Conservation (phyloP, 2,329 filamentous ascomycete species). For the Hirsutella rhossiliensis region DNA sequence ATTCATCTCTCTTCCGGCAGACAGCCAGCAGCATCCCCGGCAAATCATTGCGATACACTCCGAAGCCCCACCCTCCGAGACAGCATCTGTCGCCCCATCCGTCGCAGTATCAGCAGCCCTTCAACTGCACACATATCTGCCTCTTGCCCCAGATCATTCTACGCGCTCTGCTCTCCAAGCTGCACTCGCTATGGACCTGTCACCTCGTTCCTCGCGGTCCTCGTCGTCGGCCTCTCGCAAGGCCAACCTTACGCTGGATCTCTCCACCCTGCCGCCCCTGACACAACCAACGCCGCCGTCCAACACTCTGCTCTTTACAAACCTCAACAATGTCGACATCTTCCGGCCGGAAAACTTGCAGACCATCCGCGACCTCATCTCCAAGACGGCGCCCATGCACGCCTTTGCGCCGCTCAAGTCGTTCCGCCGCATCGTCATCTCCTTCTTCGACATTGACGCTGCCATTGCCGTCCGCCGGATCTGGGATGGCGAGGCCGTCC, state of each 20-base stretch:
- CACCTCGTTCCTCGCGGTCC: constrained; percentile 25
- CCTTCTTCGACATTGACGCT: constrained; percentile 58
- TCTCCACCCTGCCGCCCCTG: constrained; percentile 59
- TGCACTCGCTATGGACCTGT: constrained; percentile 18
- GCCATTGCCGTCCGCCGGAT: constrained; percentile 59
- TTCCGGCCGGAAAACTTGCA: constrained; percentile 65
- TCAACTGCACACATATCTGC: no score
- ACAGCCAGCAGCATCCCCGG: no score
- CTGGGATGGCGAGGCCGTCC: constrained; percentile 62
- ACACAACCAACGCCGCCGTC: constrained; percentile 61
- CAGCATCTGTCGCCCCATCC: no score
- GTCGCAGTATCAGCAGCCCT: no score
- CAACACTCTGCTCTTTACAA: constrained; percentile 78
- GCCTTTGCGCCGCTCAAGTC: constrained; percentile 72
- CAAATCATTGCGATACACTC: no score
- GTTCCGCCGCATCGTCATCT: constrained; percentile 70
- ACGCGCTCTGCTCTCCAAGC: no score
- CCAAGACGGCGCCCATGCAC: constrained; percentile 58
- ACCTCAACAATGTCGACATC: constrained; percentile 60
- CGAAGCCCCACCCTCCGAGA: no score
- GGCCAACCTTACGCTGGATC: constrained; percentile 54
- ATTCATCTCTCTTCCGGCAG: no score
- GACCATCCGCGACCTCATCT: constrained; percentile 60
- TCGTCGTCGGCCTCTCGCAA: constrained; percentile 33
- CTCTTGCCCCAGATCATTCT: no score